Evolutionary conservation across 257 asterid species (phyloP), one percentile per base, ranked within the genome.

Genomic region (Voacanga thouarsii): DNA sequence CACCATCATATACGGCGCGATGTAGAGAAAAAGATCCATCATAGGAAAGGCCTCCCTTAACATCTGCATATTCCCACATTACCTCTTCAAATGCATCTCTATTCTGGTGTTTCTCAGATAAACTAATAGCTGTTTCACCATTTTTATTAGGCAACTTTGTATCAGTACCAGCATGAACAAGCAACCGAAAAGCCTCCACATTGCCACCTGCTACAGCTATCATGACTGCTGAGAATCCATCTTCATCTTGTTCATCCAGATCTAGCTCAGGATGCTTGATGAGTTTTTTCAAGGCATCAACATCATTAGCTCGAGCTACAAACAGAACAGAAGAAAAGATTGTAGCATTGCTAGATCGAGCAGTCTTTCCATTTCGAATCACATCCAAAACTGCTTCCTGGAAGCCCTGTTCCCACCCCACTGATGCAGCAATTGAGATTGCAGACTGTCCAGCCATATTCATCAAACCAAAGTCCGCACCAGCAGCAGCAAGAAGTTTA

Each of bases 191-290:
- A 78, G 89, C 80, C 77, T 90, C 95, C 33, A 86, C 84, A 59
- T 86, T 39, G 59, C 92, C 94, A 57, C 83, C 83, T 19, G 83
- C 83, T 26, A 88, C 94, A 66, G 92, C 94, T 74, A 84, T 66
- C 94, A 91, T 91, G 12, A 72, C 90, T 15, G 94, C 94, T 0
- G 96, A 81, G 77, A 86, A 89, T 56, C 91, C 94, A 2, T 72
- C 74, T 49, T 81, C 90, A 44, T 91, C 92, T 68, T 74, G 88
- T 84, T 91, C 91, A 61, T 91, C 84, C 16, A 89, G 86, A 51
- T 85, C 65, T 69, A 89, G 6, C 60, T 87, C 77, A 1, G 89
- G 90, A 30, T 82, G 86, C 50, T 80, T 79, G 82, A 84, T 71
- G 64, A 89, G 89, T 65, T 76, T 70, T 56, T 82, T 77, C 63